Evolutionary conservation across 176 grass and related monocot genomes (phyloP).

Genomic region (Elymus sibiricus): DNA sequence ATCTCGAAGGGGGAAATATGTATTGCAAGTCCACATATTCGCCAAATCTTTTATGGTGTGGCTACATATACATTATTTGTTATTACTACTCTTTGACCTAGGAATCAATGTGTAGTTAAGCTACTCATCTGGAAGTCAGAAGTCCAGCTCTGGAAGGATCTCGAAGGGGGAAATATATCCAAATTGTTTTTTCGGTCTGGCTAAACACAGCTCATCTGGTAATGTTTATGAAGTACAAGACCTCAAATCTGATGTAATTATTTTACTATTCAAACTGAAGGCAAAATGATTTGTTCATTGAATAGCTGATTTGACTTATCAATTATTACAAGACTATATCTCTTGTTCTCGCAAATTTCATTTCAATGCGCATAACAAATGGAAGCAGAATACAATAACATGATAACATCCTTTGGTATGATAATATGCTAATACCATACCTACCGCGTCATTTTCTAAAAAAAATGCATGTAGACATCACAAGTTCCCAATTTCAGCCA

Average conservation of each 20-base stretch:
- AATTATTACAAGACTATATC: not conserved
- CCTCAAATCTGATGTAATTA: not conserved
- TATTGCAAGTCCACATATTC: not conserved
- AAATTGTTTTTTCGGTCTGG: not conserved
- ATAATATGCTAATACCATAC: not conserved
- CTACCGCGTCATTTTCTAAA: not conserved
- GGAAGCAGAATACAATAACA: not conserved
- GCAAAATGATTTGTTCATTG: not conserved
- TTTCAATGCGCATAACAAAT: not conserved
- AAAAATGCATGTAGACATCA: not conserved
- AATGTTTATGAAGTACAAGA: not conserved
- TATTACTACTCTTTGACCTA: not conserved
- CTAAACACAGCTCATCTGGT: not conserved
- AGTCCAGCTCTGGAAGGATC: not conserved
- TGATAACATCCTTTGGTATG: not conserved
- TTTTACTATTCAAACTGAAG: not conserved
- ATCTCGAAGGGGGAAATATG: not conserved
- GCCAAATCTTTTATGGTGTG: not conserved
- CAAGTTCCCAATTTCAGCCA: not conserved
- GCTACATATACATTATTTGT: not conserved
- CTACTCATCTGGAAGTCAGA: not conserved
- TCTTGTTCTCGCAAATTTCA: not conserved
- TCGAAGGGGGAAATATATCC: not conserved
- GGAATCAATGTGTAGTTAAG: not conserved
- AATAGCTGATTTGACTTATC: not conserved